Evolutionary conservation across 2,329 filamentous ascomycete species (phyloP).

Genomic region (Scolecobasidium constrictum): DNA sequence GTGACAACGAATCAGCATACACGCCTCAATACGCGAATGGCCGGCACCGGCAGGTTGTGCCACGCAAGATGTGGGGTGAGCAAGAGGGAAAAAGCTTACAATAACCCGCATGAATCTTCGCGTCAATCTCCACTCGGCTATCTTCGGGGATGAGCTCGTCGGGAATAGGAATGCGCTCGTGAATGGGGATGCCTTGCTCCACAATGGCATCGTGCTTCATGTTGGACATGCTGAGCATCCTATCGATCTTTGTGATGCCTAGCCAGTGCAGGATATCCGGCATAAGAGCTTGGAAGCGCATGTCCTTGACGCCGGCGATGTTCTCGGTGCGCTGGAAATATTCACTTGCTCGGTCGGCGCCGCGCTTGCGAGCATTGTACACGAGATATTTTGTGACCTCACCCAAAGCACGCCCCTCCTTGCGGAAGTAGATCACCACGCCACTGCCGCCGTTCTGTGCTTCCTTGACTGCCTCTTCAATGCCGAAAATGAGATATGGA

Average conservation of each 20-base stretch:
- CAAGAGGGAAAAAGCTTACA: constrained; percentile 43
- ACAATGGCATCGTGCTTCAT: constrained; percentile 91
- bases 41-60: constrained; percentile 14
- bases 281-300: constrained; percentile 98
- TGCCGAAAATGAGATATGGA: constrained; percentile 92
- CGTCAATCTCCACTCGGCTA: constrained; percentile 95
- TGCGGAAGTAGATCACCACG: constrained; percentile 97
- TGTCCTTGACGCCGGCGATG: constrained; percentile 89
- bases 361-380: constrained; percentile 54
- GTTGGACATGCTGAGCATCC: constrained; percentile 98
- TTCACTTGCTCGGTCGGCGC: constrained; percentile 51
- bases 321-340: constrained; percentile 98
- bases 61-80: background rate
- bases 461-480: constrained; percentile 95
- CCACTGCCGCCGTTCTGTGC: constrained; percentile 89
- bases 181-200: constrained; percentile 74
- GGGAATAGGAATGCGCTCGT: constrained; percentile 82
- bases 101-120: constrained; percentile 86
- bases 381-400: constrained; percentile 88
- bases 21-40: too few species aligned
- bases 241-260: constrained; percentile 95
- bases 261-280: constrained; percentile 97
- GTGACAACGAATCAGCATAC: constrained; percentile 11
- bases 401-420: constrained; percentile 87
- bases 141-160: constrained; percentile 91